Evolutionary conservation across 23 red algal species (phyloP).

Genomic region (Gracilaria domingensis): DNA sequence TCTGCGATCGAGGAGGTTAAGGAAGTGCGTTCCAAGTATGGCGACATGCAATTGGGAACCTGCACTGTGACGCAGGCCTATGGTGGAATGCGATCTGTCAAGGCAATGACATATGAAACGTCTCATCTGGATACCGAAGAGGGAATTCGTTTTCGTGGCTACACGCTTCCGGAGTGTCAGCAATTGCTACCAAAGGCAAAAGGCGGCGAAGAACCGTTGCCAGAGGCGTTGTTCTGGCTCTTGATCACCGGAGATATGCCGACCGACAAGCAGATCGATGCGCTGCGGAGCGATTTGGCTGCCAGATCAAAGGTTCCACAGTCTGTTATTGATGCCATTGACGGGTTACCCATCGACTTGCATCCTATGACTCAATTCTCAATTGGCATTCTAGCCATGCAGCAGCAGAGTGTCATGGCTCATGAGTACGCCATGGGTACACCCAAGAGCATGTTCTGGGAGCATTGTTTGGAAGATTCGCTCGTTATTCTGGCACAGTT

Average conservation of each 20-base stretch:
- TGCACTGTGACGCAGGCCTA: slow-evolving; percentile 95
- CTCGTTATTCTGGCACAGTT: slow-evolving; percentile 87
- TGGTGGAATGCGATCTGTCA: slow-evolving; percentile 95
- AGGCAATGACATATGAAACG: slow-evolving; percentile 98
- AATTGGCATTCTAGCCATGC: slow-evolving; percentile 78
- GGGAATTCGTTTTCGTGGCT: slow-evolving; percentile 98
- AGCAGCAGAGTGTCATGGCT: slow-evolving; percentile 90
- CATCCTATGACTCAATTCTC: slow-evolving; percentile 97
- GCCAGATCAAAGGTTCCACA: slow-evolving; percentile 67
- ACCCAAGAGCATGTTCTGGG: slow-evolving; percentile 91
- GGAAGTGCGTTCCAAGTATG: slow-evolving; percentile 79
- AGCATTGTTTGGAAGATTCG: slow-evolving; percentile 92
- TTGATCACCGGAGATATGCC: slow-evolving; percentile 96
- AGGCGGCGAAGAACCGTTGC: slow-evolving; percentile 86
- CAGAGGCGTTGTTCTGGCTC: slow-evolving; percentile 91
- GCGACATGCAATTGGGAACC: slow-evolving; percentile 85
- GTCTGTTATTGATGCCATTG: slow-evolving; percentile 67
- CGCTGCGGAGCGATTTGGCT: slow-evolving; percentile 76
- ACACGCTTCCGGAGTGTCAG: slow-evolving; percentile 95
- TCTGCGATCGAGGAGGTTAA: slow-evolving; percentile 78
- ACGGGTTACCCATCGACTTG: slow-evolving; percentile 76
- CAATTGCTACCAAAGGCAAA: slow-evolving; percentile 77
- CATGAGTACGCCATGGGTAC: slow-evolving; percentile 85
- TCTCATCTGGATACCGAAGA: slow-evolving; percentile 92
- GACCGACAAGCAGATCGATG: slow-evolving; percentile 74